Evolutionary conservation across 176 grass and related monocot genomes (phyloP).

Genomic region (Thalia dealbata): DNA sequence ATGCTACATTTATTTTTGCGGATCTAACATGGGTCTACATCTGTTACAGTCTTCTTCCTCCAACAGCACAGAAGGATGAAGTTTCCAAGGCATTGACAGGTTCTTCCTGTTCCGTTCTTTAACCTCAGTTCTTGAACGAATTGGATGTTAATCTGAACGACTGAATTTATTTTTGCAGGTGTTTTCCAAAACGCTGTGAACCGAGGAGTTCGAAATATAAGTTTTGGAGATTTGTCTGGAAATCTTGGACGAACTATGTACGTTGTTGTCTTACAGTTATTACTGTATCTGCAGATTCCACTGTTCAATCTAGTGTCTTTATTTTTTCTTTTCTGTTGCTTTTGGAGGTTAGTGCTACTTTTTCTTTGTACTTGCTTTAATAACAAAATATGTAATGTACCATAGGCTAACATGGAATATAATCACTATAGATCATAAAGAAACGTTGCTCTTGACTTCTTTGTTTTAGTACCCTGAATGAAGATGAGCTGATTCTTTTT

Average conservation of each 20-base stretch:
- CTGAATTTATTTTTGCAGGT: slow-evolving; percentile 38
- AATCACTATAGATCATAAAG: background rate
- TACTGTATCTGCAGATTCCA: background rate
- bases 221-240: slow-evolving; percentile 91
- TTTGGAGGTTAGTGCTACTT: no score
- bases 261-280: slow-evolving; percentile 17
- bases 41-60: slow-evolving; percentile 74
- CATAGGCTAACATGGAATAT: background rate
- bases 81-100: slow-evolving; percentile 96
- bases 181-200: slow-evolving; percentile 98
- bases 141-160: slow-evolving; percentile 11
- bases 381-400: no score
- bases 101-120: slow-evolving; percentile 19
- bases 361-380: background rate
- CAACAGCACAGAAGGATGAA: slow-evolving; percentile 85
- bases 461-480: background rate
- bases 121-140: slow-evolving; percentile 9
- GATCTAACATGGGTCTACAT: background rate
- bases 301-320: background rate
- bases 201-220: slow-evolving; percentile 89
- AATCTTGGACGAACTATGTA: slow-evolving; percentile 97
- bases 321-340: no score
- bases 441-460: background rate
- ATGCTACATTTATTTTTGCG: background rate
- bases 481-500: slow-evolving; percentile 18